A percentile compares a stretch with the other conserved stretches of the same genome.
Evolutionary conservation across 1,284 basidiomycete genomes (phyloP).

Genomic region (Pterula multifida): DNA sequence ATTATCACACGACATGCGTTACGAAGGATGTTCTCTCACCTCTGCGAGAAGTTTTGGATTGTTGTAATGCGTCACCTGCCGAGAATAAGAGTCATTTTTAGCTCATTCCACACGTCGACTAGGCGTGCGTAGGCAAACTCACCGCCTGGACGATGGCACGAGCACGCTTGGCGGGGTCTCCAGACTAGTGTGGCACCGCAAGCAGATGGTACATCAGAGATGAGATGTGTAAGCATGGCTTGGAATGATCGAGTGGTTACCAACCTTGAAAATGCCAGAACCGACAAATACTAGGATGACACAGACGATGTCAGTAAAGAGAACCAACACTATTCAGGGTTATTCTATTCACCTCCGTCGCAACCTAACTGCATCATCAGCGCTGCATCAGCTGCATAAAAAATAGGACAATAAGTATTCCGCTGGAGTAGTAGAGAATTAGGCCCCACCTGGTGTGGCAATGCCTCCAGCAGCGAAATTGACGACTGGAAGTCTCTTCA

Average conservation of each 20-base stretch:
- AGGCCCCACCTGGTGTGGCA: conserved; percentile 72
- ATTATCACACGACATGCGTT: conserved; percentile 7
- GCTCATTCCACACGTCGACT: background rate
- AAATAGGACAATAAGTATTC: conserved; percentile 7
- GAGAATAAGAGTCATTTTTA: conserved; percentile 2
- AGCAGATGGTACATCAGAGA: too few relatives aligned
- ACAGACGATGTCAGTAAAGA: conserved; percentile 10
- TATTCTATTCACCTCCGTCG: conserved; percentile 71
- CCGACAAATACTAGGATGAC: conserved; percentile 73
- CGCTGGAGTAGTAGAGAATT: background rate
- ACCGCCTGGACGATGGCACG: conserved; percentile 96
- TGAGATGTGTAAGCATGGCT: conserved; percentile 6
- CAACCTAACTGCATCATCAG: conserved; percentile 99
- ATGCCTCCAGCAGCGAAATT: conserved; percentile 96
- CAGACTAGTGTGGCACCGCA: conserved; percentile 49
- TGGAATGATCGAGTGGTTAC: conserved; percentile 14
- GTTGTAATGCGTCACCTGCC: conserved; percentile 84
- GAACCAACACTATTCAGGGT: conserved; percentile 7
- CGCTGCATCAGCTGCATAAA: conserved; percentile 75
- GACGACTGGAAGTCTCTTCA: conserved; percentile 90
- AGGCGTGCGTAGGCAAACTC: conserved; percentile 14
- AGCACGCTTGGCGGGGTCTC: conserved; percentile 89
- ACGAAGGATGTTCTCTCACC: conserved; percentile 23
- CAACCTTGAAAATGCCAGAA: conserved; percentile 86
- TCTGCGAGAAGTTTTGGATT: conserved; percentile 81